Base-by-base conservation (phyloP, 1,284 basidiomycete species). In the Ceratobasidium papillatum region DNA sequence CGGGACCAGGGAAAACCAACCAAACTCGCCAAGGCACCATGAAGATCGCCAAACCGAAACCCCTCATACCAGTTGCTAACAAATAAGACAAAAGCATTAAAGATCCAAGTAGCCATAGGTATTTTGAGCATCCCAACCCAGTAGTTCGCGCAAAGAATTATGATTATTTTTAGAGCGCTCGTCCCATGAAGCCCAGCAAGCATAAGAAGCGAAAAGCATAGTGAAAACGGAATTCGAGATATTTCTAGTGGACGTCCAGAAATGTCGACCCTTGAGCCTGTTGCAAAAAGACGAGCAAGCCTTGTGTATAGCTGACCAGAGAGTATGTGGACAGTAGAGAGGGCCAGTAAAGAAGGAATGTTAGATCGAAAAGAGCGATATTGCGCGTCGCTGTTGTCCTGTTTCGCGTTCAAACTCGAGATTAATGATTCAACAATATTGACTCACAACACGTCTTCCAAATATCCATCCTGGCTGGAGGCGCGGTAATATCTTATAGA, bases 361-460 rank as follows among this genome's bases (percentile, higher is more conserved):
- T 94, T 94, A 78, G 87, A 85, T 63, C 95, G 88, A 82, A 97
- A 95, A 1, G 89, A 87, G 27, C 91, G 91, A 80, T 95, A 96
- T 83, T 96, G 95, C 0, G 85, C 83, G 79, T 96, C 94, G 77
- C 92, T 94, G 80, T 91, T 93, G 80, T 97, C 95, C 93, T 95
- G 77, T 1, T 17, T n/a, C 38, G 27, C 4, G 34, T 22, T 52
- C 32, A 66, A 54, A 36, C 74, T 63, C 45, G 43, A 66, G 41
- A 61, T 36, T 34, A 52, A 66, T 73, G 43, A 49, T 61, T 52
- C 80, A 58, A 80, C 73, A 61, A n/a, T 59, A 56, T 17, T 36
- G 25, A 86, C 91, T 84, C 78, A 92, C 92, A 34, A 93, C 85
- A 78, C 84, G 80, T 41, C 90, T 87, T 61, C 88, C 89, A 75